Evolutionary conservation across 2,329 filamentous ascomycete species (phyloP).

Genomic region (Ramularia endophylla): DNA sequence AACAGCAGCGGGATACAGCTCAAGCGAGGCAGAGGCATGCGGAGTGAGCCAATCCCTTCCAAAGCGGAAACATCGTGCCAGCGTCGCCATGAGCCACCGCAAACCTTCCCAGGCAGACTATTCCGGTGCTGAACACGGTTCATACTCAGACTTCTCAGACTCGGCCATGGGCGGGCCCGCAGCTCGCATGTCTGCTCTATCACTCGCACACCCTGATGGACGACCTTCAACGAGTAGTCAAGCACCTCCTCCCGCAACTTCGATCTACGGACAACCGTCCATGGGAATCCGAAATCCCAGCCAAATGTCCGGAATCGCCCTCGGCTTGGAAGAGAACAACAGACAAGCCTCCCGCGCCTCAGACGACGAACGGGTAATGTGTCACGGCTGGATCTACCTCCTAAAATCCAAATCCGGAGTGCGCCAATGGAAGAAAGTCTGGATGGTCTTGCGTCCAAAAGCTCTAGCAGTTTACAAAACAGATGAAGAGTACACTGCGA

Average conservation of each 20-base stretch:
- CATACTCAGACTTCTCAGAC: slow-evolving; percentile 76
- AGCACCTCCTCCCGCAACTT: slow-evolving; percentile 30
- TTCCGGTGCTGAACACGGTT: slow-evolving; percentile 62
- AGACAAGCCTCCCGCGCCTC: slow-evolving; percentile 7
- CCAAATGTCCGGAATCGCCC: slow-evolving; percentile 50
- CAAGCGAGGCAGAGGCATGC: slow-evolving; percentile 39
- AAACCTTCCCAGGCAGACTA: slow-evolving; percentile 57
- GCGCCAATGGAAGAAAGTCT: slow-evolving; percentile 89
- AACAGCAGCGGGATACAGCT: slow-evolving; percentile 35
- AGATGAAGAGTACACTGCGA: slow-evolving; percentile 79
- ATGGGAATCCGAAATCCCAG: slow-evolving; percentile 49
- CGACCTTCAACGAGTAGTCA: slow-evolving; percentile 30
- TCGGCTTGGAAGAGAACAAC: slow-evolving; percentile 37
- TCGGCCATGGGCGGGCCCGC: slow-evolving; percentile 21
- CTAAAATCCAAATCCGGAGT: slow-evolving; percentile 78
- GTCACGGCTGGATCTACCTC: slow-evolving; percentile 83
- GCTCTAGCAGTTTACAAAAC: slow-evolving; percentile 91
- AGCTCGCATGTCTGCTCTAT: slow-evolving; percentile 30
- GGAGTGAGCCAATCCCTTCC: slow-evolving; percentile 16
- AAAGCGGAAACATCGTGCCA: slow-evolving; percentile 23
- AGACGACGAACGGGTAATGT: slow-evolving; percentile 84
- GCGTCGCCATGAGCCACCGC: slow-evolving; percentile 35
- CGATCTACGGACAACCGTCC: slow-evolving; percentile 27
- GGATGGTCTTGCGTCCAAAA: slow-evolving; percentile 82
- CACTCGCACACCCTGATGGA: slow-evolving; percentile 24